Evolutionary conservation across 1,284 basidiomycete genomes (phyloP).

Genomic region (Anthracocystis panici-leucophaei): DNA sequence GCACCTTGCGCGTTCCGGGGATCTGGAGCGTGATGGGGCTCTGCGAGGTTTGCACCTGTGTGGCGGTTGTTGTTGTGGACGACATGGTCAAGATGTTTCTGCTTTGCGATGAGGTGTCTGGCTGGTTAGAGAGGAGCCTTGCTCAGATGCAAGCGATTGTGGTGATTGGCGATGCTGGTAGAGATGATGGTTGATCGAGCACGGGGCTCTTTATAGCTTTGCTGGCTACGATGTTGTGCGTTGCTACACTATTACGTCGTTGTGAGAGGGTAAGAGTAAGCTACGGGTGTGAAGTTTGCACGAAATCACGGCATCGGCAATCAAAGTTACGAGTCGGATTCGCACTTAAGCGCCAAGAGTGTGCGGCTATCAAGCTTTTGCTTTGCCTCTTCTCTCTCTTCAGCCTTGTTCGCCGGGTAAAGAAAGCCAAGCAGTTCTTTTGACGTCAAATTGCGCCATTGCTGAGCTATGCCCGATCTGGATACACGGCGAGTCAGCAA

Average conservation of each 20-base stretch:
- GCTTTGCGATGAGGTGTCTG: background rate
- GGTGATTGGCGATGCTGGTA: background rate
- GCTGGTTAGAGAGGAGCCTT: background rate
- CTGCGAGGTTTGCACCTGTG: slow-evolving; percentile 11
- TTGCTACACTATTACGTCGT: background rate
- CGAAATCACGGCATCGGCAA: slow-evolving; percentile 42
- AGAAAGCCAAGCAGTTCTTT: no score
- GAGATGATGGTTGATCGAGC: background rate
- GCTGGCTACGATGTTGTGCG: background rate
- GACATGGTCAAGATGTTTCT: slow-evolving; percentile 9
- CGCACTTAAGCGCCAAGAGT: slow-evolving; percentile 3
- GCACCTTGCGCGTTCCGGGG: slow-evolving; percentile 36
- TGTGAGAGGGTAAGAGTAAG: background rate
- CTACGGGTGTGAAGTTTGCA: no score
- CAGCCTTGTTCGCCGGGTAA: background rate
- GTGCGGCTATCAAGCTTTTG: slow-evolving; percentile 8
- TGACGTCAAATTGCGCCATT: slow-evolving; percentile 7
- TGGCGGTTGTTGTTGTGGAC: slow-evolving; percentile 25
- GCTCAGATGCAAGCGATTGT: background rate
- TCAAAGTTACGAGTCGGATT: slow-evolving; percentile 21
- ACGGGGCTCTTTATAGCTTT: background rate
- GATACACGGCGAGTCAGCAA: background rate
- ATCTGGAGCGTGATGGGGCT: slow-evolving; percentile 28
- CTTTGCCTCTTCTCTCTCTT: background rate
- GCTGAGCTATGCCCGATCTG: background rate